Evolutionary conservation across 371 early-diverging fungal genomes (phyloP).

Genomic region (Circinella umbellata): DNA sequence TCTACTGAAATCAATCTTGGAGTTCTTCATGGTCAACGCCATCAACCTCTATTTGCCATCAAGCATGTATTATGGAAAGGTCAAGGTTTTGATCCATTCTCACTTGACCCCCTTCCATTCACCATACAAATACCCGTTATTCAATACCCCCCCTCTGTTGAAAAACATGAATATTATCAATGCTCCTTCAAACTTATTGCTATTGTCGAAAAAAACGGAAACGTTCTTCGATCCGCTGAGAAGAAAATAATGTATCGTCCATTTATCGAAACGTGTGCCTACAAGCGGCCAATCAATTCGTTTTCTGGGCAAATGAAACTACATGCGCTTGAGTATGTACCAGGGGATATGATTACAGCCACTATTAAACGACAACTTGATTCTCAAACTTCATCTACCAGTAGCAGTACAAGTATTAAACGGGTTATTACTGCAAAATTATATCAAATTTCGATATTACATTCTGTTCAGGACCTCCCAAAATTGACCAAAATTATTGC

Average conservation of each 20-base stretch:
- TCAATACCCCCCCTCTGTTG: constrained; percentile 44
- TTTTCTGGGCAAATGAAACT: constrained; percentile 19
- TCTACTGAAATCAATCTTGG: constrained; percentile 6
- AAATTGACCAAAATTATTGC: constrained; percentile 9
- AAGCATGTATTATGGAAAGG: constrained; percentile 43
- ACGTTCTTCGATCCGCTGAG: constrained; percentile 14
- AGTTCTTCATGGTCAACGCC: background rate
- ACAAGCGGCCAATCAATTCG: constrained; percentile 29
- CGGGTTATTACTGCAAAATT: background rate
- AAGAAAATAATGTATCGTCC: constrained; percentile 32
- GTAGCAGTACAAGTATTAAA: background rate
- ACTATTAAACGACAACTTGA: background rate
- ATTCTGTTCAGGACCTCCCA: background rate
- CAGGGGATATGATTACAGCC: constrained; percentile 32
- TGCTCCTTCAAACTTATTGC: constrained; percentile 39
- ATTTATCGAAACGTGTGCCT: constrained; percentile 38
- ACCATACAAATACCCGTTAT: constrained; percentile 48
- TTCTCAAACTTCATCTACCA: background rate
- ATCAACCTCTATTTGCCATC: constrained; percentile 33
- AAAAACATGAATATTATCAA: constrained; percentile 27
- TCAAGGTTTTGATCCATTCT: constrained; percentile 20
- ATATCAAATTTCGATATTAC: constrained; percentile 14
- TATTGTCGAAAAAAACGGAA: constrained; percentile 21
- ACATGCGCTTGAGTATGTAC: constrained; percentile 33
- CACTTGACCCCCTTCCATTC: constrained; percentile 32